Evolutionary conservation across 345 rosid genomes (phyloP).

Genomic region (Bruguiera gymnorhiza): DNA sequence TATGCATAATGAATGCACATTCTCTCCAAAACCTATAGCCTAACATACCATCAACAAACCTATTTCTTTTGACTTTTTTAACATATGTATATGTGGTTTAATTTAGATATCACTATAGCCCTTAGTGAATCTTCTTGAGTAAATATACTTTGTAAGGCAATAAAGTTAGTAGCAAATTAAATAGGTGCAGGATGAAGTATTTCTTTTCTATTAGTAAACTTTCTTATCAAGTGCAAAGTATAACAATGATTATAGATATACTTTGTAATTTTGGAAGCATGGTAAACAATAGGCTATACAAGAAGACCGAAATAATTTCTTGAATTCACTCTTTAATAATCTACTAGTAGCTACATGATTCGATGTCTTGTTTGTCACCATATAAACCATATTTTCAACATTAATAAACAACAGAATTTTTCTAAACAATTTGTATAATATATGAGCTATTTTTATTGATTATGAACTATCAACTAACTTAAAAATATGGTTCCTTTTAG

Average conservation of each 20-base stretch:
- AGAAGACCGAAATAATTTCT: background rate
- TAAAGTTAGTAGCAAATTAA: background rate
- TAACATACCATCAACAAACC: no score
- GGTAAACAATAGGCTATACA: background rate
- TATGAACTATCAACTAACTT: background rate
- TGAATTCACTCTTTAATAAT: background rate
- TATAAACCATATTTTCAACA: background rate
- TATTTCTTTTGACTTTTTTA: no score
- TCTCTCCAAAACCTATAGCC: no score
- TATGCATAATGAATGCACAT: no score
- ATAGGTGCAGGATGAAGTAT: background rate
- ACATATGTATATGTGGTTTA: no score
- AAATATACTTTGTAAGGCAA: background rate
- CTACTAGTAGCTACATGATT: background rate
- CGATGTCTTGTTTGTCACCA: background rate
- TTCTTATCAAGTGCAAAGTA: background rate
- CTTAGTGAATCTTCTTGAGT: no score
- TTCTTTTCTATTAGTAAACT: background rate
- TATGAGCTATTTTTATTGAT: background rate
- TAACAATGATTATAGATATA: background rate
- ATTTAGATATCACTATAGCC: no score
- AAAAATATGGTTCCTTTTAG: background rate
- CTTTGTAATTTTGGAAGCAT: background rate
- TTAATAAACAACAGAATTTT: background rate
- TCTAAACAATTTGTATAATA: background rate